A percentile compares a stretch with the other conserved stretches of the same genome.
These are phyloP conservation scores for Phytopythium ostracodes DNA, from an alignment of 352 stramenopile species.

Conservation along the genomic window DNA sequence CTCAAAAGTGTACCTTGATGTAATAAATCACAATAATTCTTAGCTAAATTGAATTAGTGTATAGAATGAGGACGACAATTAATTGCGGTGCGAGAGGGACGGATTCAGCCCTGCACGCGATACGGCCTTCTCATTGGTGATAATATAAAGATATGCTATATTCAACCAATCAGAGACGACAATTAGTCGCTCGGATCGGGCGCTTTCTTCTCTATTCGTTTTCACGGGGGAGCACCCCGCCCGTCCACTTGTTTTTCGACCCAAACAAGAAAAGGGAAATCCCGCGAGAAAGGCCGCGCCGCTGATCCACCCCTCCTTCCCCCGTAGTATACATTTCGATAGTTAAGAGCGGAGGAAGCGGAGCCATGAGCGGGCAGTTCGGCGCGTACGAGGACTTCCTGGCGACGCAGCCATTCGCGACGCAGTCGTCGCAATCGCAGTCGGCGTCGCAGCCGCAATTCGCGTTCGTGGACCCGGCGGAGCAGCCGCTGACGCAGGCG, in stretches of 20 bases:
- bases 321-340: not conserved
- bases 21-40: not conserved
- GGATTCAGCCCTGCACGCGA: not conserved
- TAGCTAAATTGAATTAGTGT: not conserved
- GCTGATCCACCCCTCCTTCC: not conserved
- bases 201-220: too few species aligned
- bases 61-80: too few species aligned
- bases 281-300: not conserved
- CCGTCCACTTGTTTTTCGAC: not conserved
- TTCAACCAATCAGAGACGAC: not conserved
- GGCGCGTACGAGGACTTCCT: slow-evolving; percentile 52
- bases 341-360: not conserved
- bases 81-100: not conserved
- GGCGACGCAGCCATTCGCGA: slow-evolving; percentile 48
- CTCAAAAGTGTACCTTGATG: not conserved
- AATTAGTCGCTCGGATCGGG: not conserved
- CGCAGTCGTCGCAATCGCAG: slow-evolving; percentile 42
- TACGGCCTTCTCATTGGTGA: not conserved
- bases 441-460: slow-evolving; percentile 44
- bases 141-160: not conserved
- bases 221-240: too few species aligned
- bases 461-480: slow-evolving; percentile 62
- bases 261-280: not conserved
- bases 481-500: slow-evolving; percentile 28
- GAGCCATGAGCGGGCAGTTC: slow-evolving; percentile 36